Evolutionary conservation across 129 eudicot genomes (phyloP), one percentile per base, ranked within the genome.

Genomic region (Centrapalus pauciflorus): DNA sequence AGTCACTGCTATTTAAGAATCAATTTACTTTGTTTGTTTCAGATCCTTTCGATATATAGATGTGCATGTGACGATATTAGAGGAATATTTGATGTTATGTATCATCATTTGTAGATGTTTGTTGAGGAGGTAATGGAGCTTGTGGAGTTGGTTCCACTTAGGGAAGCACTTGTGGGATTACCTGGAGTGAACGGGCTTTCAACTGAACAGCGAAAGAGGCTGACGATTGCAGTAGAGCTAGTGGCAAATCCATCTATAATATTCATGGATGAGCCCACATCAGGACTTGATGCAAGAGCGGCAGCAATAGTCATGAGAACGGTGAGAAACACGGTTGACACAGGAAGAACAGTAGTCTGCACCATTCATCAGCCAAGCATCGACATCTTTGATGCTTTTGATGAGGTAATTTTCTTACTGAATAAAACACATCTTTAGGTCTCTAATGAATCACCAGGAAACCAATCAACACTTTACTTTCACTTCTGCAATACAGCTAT

Each of bases 281-380:
- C 97, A 4, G 97, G 97, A 33, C 95, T 90, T 46, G 97, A 90
- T 82, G 97, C 97, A 48, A 81, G 97, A 61, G 95, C 97, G 20
- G 97, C 97, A 41, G 97, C 97, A 25, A 87, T 90, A 49, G 97
- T 90, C 26, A 90, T 90, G 97, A 84, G 97, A 64, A 85, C 97
- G 1, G 96, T 90, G 32, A 86, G 97, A 66, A 90, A 90, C 87
- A 90, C 97, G 0, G 97, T 90, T 29, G 90, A 90, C 61, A 90
- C 95, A 14, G 97, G 97, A 68, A 70, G 97, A 77, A 90, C 97
- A 17, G 97, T 90, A 17, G 97, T 90, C 26, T 90, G 97, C 75
- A 90, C 97, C 64, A 90, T 90, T 61, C 97, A 90, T 79, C 97
- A 90, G 75, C 97, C 97, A 30, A 90, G 97, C 75, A 87, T 90